Base-by-base conservation (phyloP, 495 filamentous ascomycete genomes). In the Cercophora sp. region DNA sequence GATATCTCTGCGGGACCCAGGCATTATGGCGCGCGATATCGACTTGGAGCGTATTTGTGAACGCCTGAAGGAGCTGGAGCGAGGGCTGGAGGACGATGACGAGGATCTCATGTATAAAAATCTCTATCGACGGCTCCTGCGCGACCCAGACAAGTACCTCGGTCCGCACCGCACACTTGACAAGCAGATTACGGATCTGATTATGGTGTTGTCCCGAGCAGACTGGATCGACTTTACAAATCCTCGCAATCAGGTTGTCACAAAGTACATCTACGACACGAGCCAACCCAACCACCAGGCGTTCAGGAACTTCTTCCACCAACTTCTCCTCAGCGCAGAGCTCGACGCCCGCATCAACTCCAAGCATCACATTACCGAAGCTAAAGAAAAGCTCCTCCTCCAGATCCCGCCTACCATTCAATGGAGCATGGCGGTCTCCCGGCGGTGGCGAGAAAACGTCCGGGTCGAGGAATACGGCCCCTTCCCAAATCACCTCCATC, bases 191-290 rank as follows among this genome's bases (percentile, higher is more conserved):
- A 76, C 74, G 16, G 84, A 87, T 59, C 71, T 89, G 15, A 79
- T 86, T 34, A 76, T 79, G 49, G 81, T 83, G 5, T 67, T 89
- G 13, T 80, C 80, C 2, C 69, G 80, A 36, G 63, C 75, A 0
- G 74, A 74, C 43, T 89, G 85, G 85, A 81, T 84, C 51, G 85
- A 88, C 59, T 87, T 85, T 58, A 85, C 82, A 36, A 64, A 67
- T 19, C 74, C 75, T 23, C 73, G 74, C 56, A 84, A 85, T 52
- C 85, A 88, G 57, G 78, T 85, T 36, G 73, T 83, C 35, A 82
- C 84, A 13, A 78, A 78, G 47, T 86, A 81, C 65, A 80, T 86
- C 32, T 73, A 76, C 37, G 77, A 79, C 54, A 69, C 70, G 24
- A 68, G 29, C 35, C 65, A 56, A 1, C 52, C 45, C 32, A 70